phyloP scores from a whole-genome alignment of 2,329 filamentous ascomycete species.

The Fusarium keratoplasticum region DNA sequence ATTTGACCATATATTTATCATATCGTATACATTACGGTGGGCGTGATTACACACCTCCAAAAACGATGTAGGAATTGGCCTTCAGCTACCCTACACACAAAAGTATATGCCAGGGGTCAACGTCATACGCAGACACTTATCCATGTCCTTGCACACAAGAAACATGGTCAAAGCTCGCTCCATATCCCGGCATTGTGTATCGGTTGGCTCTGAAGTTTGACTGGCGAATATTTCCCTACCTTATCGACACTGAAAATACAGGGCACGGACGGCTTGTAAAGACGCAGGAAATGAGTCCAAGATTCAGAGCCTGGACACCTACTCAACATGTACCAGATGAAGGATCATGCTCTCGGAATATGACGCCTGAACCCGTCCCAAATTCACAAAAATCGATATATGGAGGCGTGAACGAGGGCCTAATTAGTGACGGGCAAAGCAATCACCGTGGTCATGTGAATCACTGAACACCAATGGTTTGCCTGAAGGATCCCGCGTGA shows the following conservation, averaged over 20 bases:
- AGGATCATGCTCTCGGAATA: not conserved
- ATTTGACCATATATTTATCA: not conserved
- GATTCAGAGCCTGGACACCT: not conserved
- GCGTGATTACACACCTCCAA: not conserved
- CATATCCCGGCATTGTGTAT: not conserved
- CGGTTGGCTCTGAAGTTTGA: not conserved
- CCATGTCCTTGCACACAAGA: not conserved
- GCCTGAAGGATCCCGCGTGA: not conserved
- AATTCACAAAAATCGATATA: not conserved
- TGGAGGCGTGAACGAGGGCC: not conserved
- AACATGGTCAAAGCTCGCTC: not conserved
- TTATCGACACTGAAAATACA: not conserved
- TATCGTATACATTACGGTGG: not conserved
- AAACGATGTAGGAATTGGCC: not conserved
- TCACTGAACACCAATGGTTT: not conserved
- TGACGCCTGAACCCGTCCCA: not conserved
- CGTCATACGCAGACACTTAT: not conserved
- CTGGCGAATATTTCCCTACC: not conserved
- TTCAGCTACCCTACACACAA: not conserved
- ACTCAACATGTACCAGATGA: not conserved
- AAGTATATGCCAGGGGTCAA: not conserved
- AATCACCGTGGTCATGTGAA: not conserved
- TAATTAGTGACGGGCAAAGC: not conserved
- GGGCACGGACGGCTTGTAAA: not conserved
- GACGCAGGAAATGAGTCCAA: not conserved